A percentile compares a stretch with the other conserved stretches of the same genome.
Conservation (phyloP, 1,284 basidiomycete species). For the Ceratobasidium sp. region DNA sequence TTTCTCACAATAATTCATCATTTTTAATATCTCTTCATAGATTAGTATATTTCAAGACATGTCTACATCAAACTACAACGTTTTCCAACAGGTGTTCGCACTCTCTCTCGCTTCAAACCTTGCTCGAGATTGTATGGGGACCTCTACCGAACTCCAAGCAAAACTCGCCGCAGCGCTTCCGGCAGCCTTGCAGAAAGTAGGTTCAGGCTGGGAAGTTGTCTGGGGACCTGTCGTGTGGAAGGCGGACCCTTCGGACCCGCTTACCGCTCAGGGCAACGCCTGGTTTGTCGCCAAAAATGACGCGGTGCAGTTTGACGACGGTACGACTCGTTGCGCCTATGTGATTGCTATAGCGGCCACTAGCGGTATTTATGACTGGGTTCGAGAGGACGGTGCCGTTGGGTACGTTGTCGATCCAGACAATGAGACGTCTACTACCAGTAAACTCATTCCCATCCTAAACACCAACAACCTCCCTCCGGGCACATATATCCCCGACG, state of each 20-base stretch:
- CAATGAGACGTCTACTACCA: neutral
- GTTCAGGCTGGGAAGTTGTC: conserved; percentile 33
- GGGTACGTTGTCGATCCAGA: neutral
- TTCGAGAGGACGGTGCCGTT: conserved; percentile 10
- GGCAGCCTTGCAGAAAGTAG: neutral
- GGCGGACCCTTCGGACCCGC: neutral
- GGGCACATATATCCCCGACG: neutral
- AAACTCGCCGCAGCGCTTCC: conserved; percentile 5
- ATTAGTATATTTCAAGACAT: too few relatives aligned
- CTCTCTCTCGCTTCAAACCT: conserved; percentile 25
- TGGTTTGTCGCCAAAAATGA: conserved; percentile 41
- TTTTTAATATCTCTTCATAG: too few relatives aligned
- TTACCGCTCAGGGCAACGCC: conserved; percentile 7
- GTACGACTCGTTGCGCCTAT: neutral
- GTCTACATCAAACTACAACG: conserved; percentile 26
- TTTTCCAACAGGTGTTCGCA: conserved; percentile 43
- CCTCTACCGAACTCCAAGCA: neutral
- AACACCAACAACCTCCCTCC: too few relatives aligned
- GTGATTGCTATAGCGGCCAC: conserved; percentile 45
- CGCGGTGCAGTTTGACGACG: conserved; percentile 18
- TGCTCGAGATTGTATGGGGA: neutral
- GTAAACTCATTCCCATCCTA: neutral
- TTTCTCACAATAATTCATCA: too few relatives aligned
- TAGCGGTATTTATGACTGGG: conserved; percentile 28
- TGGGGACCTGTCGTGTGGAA: conserved; percentile 46